A percentile compares a stretch with the other conserved stretches of the same genome.
Conservation (phyloP, 2,329 filamentous ascomycete genomes). For the Moelleriella libera region DNA sequence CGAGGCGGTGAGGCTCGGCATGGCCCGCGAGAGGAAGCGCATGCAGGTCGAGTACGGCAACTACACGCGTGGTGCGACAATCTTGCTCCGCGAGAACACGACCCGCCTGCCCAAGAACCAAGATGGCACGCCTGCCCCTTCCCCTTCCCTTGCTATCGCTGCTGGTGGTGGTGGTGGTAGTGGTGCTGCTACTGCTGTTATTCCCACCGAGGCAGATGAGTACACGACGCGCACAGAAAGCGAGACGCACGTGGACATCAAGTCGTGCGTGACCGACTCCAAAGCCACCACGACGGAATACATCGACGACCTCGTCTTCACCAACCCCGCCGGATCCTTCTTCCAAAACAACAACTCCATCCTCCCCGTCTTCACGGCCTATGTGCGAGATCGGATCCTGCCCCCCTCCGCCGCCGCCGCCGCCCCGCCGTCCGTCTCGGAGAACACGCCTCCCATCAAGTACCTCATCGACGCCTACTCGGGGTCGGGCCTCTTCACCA, state of each 20-base stretch:
- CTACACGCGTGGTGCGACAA: slow-evolving; percentile 72
- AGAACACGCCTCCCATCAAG: slow-evolving; percentile 36
- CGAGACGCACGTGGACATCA: slow-evolving; percentile 54
- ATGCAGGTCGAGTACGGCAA: slow-evolving; percentile 55
- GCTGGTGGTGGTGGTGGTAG: too few relatives aligned
- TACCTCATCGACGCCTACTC: slow-evolving; percentile 97
- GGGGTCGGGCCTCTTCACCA: slow-evolving; percentile 91
- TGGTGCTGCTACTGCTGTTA: too few relatives aligned
- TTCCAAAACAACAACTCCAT: slow-evolving; percentile 99
- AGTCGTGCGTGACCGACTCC: slow-evolving; percentile 78
- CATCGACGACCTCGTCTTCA: slow-evolving; percentile 70
- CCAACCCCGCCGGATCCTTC: slow-evolving; percentile 85
- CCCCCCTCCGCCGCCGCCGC: slow-evolving; percentile 24
- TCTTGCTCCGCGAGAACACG: slow-evolving; percentile 80
- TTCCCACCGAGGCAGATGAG: neutral
- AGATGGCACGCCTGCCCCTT: neutral
- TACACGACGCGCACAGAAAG: slow-evolving; percentile 5
- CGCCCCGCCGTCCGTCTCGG: too few relatives aligned
- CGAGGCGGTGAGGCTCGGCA: slow-evolving; percentile 64
- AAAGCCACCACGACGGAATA: slow-evolving; percentile 79
- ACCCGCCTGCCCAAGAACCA: slow-evolving; percentile 42
- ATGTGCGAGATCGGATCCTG: slow-evolving; percentile 69
- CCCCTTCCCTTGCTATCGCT: too few relatives aligned
- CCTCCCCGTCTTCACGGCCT: slow-evolving; percentile 70
- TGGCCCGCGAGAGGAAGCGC: slow-evolving; percentile 63